Percentiles rank a stretch among this genome's conserved stretches.
Evolutionary conservation across 106 monocot species (phyloP).

Genomic region (Vanilla planifolia): DNA sequence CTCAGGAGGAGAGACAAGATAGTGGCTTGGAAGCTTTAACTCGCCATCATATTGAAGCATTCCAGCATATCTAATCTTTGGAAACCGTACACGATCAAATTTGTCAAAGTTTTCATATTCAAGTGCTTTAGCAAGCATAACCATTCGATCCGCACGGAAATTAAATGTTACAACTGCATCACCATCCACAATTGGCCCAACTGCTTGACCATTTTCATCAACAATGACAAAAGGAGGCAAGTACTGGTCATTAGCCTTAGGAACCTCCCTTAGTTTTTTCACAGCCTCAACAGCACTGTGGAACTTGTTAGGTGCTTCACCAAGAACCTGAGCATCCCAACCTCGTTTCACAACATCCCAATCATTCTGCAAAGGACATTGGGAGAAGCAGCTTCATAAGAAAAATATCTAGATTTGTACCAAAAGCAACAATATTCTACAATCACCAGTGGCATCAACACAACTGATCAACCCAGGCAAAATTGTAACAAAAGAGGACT

Average conservation of each 20-base stretch:
- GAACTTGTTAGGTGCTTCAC: slow-evolving; percentile 91
- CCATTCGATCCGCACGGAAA: slow-evolving; percentile 95
- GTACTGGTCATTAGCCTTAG: slow-evolving; percentile 75
- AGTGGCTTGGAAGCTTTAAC: slow-evolving; percentile 68
- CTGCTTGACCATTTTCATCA: slow-evolving; percentile 68
- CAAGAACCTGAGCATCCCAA: slow-evolving; percentile 99
- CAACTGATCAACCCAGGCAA: too few species aligned
- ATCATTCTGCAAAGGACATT: slow-evolving; percentile 56
- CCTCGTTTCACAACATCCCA: slow-evolving; percentile 95
- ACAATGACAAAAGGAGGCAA: slow-evolving; percentile 92
- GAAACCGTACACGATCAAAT: slow-evolving; percentile 78
- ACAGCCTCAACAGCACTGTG: slow-evolving; percentile 78
- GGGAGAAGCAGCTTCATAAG: too few species aligned
- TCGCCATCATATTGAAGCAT: slow-evolving; percentile 99
- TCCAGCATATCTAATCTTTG: slow-evolving; percentile 87
- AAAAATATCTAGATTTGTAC: too few species aligned
- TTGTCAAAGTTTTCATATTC: slow-evolving; percentile 93
- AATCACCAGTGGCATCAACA: too few species aligned
- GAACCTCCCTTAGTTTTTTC: slow-evolving; percentile 62
- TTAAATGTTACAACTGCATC: slow-evolving; percentile 96
- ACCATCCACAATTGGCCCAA: slow-evolving; percentile 85
- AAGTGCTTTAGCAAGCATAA: slow-evolving; percentile 86
- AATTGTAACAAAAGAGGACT: too few species aligned
- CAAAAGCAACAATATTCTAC: too few species aligned
- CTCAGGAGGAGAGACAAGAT: slow-evolving; percentile 90